Percentiles rank a stretch among this genome's conserved stretches.
Conservation (phyloP, 495 filamentous ascomycete species). For the Penicillium verhagenii region DNA sequence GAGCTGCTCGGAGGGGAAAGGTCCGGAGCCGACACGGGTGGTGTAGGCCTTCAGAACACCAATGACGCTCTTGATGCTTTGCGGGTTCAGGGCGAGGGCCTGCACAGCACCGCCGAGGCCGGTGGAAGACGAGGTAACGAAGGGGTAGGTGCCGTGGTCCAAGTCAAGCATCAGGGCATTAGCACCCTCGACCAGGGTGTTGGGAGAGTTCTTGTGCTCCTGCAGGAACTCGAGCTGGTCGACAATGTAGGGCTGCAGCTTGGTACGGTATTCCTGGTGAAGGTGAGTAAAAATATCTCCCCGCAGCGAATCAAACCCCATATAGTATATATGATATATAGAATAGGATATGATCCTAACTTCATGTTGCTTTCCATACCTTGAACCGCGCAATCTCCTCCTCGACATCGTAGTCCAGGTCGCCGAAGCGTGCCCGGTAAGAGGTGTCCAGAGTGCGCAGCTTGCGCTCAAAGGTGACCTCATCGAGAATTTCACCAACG, state of each 20-base stretch:
- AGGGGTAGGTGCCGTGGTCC: constrained; percentile 80
- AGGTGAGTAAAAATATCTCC: background rate
- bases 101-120: constrained; percentile 75
- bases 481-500: constrained; percentile 73
- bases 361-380: constrained; percentile 20
- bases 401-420: constrained; percentile 75
- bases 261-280: constrained; percentile 59
- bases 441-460: constrained; percentile 62
- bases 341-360: background rate
- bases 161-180: constrained; percentile 83
- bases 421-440: constrained; percentile 73
- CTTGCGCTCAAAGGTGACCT: constrained; percentile 70
- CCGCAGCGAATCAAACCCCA: background rate
- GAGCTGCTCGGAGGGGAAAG: constrained; percentile 80
- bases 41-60: constrained; percentile 86
- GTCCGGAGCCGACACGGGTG: constrained; percentile 74
- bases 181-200: constrained; percentile 82
- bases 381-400: constrained; percentile 72
- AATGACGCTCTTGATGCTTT: constrained; percentile 59
- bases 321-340: background rate
- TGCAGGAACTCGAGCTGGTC: constrained; percentile 56
- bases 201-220: constrained; percentile 53
- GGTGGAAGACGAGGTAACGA: constrained; percentile 77
- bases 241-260: constrained; percentile 66
- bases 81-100: constrained; percentile 55